Percentiles rank a stretch among this genome's conserved stretches.
Conservation (phyloP, 2,329 filamentous ascomycete genomes). For the Aspergillus glaucus region DNA sequence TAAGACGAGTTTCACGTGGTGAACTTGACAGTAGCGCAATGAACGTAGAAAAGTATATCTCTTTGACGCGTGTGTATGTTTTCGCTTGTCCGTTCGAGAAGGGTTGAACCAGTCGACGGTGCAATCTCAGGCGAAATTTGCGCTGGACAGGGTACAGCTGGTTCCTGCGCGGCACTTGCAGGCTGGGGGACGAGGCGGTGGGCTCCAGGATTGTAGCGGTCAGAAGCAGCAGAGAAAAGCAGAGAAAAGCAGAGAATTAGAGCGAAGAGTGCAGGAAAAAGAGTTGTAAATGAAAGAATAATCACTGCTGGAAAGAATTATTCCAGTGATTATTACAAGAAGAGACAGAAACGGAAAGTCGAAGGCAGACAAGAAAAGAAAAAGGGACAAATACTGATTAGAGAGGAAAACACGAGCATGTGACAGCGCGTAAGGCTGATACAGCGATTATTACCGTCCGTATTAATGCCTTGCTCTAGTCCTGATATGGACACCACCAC, state of each 20-base stretch:
- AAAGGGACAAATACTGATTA: neutral
- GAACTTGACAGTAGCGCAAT: neutral
- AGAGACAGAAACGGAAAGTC: neutral
- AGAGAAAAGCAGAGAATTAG: neutral
- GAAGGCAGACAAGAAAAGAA: neutral
- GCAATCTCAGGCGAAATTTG: constrained; percentile 6
- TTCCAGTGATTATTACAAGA: neutral
- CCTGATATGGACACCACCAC: constrained; percentile 2
- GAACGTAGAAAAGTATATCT: neutral
- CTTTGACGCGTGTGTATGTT: neutral
- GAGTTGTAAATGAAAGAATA: neutral
- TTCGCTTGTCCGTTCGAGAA: neutral
- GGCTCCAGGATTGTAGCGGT: constrained; percentile 9
- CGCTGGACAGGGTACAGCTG: constrained; percentile 4
- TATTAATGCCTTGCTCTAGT: neutral
- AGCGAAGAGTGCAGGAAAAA: no score
- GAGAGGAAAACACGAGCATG: neutral
- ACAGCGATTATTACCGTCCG: neutral
- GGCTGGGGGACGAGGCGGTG: neutral
- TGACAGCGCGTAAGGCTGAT: neutral
- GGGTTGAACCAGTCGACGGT: neutral
- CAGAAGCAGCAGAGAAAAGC: constrained; percentile 5
- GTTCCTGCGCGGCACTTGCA: neutral
- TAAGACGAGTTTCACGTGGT: constrained; percentile 5
- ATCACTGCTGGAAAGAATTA: neutral